phyloP scores from a whole-genome alignment of 257 asterid species.

The Perilla frutescens region DNA sequence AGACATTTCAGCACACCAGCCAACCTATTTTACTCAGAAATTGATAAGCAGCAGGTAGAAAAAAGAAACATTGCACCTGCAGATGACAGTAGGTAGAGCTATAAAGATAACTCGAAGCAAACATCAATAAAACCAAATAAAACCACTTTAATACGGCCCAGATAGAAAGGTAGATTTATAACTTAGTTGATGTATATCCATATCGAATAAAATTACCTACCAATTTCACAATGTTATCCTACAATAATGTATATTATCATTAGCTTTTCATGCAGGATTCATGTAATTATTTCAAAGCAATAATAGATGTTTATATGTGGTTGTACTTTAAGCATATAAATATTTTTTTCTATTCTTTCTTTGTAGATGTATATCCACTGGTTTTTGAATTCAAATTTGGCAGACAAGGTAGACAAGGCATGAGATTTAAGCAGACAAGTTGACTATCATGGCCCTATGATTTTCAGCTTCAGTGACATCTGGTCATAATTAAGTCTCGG shows the following conservation, averaged over 20 bases:
- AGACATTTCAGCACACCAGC: too few relatives aligned
- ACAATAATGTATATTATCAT: too few relatives aligned
- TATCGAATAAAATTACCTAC: background rate
- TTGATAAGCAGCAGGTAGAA: too few relatives aligned
- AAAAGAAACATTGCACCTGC: constrained; percentile 86
- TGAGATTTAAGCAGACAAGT: background rate
- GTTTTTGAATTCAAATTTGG: background rate
- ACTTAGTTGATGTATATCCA: background rate
- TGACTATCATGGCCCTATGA: constrained; percentile 9
- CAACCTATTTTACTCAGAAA: too few relatives aligned
- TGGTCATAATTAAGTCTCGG: background rate
- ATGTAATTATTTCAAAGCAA: too few relatives aligned
- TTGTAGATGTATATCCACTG: too few relatives aligned
- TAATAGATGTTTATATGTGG: background rate
- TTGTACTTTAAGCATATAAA: background rate
- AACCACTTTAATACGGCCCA: background rate
- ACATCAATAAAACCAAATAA: background rate
- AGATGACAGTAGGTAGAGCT: constrained; percentile 24
- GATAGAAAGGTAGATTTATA: background rate
- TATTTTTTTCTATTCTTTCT: background rate
- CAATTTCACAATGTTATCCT: background rate
- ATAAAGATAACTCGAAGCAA: constrained; percentile 22
- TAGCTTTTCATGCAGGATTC: too few relatives aligned
- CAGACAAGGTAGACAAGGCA: constrained; percentile 1
- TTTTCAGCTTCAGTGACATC: constrained; percentile 4